These are phyloP conservation scores for Gonapodya prolifera DNA, from an alignment of 192 early-diverging fungal species.

Conservation along the genomic window DNA sequence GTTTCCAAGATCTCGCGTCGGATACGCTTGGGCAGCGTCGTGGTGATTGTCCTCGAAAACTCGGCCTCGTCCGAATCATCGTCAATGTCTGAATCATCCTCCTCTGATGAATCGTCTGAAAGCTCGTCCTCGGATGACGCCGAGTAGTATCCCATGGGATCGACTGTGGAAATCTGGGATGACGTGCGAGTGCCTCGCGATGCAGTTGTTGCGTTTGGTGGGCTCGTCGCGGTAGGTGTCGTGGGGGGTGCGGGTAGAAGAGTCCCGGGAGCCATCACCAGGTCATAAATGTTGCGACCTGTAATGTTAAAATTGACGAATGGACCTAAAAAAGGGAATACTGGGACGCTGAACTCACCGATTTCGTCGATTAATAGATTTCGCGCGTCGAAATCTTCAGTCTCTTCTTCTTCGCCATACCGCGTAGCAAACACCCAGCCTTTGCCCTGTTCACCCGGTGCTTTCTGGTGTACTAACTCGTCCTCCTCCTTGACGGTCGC, in stretches of 20 bases:
- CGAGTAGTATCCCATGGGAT: background rate
- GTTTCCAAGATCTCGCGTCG: conserved; percentile 59
- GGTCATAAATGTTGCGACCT: background rate
- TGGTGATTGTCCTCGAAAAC: conserved; percentile 6
- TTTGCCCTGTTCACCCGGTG: background rate
- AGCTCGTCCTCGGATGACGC: conserved; percentile 7
- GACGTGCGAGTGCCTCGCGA: background rate
- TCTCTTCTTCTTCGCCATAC: background rate
- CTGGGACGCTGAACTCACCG: background rate
- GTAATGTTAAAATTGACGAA: too few species aligned
- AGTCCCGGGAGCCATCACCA: background rate
- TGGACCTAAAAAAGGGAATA: too few species aligned
- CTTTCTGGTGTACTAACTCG: background rate
- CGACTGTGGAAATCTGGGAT: background rate
- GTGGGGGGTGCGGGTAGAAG: background rate
- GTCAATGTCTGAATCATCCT: conserved; percentile 12
- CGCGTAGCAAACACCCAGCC: background rate
- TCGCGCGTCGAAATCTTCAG: background rate
- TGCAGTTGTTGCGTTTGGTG: background rate
- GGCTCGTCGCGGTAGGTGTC: too few species aligned
- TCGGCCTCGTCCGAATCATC: background rate
- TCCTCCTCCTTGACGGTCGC: background rate
- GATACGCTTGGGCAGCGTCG: conserved; percentile 30
- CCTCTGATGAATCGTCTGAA: conserved; percentile 5
- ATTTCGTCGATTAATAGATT: background rate